Base-by-base conservation (phyloP, 306 rosid genomes). In the Myrica gale region DNA sequence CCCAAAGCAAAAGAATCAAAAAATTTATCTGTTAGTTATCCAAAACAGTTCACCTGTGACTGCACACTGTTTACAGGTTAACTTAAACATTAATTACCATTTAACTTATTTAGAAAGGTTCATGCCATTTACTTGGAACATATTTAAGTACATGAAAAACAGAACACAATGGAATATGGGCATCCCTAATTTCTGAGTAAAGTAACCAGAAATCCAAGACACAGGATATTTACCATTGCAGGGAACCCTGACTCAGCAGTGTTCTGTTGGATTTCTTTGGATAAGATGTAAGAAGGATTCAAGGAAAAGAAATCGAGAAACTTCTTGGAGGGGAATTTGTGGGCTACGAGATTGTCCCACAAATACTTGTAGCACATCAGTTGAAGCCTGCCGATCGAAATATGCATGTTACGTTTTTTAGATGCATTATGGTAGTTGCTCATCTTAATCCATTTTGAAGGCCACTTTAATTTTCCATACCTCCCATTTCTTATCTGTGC, bases 401-500 rank as follows among this genome's bases (percentile, higher is more conserved):
- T 60, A 48, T 20, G 45, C 65, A 50, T 21, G 3, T 55, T 69
- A 75, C 63, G 73, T 8, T 72, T 63, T 79, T 73, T 68, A 73
- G 53, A 78, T 20, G 43, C 68, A 76, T 55, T 72, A 62, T 20
- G 4, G 26, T 56, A 65, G 55, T 53, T 44, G 50, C 60, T 23
- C 65, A 51, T 54, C 71, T n/a, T 45, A 62, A 62, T 39, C 69
- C 37, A 45, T 4, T 62, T 39, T 37, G 21, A 39, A 62, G 16
- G 69, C 69, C 13, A 15, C 9, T 62, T 9, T 37, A 62, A 39
- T 13, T 48, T 48, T 32, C 37, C 81, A 73, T 77, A 92, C 98
- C 93, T 89, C 78, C 96, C 97, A 50, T 94, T 94, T 85, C 98
- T 85, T 81, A 60, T 75, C 66, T 91, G 96, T 42, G 97, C 87